A percentile compares a stretch with the other conserved stretches of the same genome.
Conservation (phyloP, 345 rosid genomes). For the Citrus sinensis region DNA sequence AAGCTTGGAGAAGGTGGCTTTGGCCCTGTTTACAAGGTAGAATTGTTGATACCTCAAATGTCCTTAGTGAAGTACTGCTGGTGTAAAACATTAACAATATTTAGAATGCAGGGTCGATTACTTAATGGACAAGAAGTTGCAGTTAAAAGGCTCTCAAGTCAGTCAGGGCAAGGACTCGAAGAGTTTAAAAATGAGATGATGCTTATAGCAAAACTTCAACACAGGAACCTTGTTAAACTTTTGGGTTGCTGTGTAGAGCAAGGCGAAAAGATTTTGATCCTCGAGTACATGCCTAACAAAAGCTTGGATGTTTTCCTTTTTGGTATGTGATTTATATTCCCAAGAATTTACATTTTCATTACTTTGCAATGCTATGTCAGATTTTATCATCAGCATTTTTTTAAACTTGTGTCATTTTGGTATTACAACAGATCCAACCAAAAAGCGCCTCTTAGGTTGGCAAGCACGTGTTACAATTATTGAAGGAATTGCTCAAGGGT, state of each 20-base stretch:
- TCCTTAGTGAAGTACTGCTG: not conserved
- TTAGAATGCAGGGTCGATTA: slow-evolving; percentile 16
- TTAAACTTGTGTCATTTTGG: not conserved
- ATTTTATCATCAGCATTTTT: not conserved
- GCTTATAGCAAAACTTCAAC: slow-evolving; percentile 17
- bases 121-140: slow-evolving; percentile 32
- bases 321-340: not conserved
- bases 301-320: not conserved
- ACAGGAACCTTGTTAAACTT: not conserved
- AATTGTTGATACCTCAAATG: not conserved
- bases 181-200: slow-evolving; percentile 32
- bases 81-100: too few relatives aligned
- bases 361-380: not conserved
- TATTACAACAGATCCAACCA: slow-evolving; percentile 8
- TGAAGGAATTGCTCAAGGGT: slow-evolving; percentile 33
- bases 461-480: slow-evolving; percentile 20
- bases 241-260: not conserved
- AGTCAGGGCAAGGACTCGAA: slow-evolving; percentile 30
- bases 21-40: slow-evolving; percentile 24
- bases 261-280: not conserved
- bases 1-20: slow-evolving; percentile 43
- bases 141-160: slow-evolving; percentile 34
- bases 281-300: not conserved
- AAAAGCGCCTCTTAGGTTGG: slow-evolving; percentile 5
- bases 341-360: not conserved